These are phyloP conservation scores for Blakeslea trispora DNA, from an alignment of 371 early-diverging fungal species.

Conservation along the genomic window DNA sequence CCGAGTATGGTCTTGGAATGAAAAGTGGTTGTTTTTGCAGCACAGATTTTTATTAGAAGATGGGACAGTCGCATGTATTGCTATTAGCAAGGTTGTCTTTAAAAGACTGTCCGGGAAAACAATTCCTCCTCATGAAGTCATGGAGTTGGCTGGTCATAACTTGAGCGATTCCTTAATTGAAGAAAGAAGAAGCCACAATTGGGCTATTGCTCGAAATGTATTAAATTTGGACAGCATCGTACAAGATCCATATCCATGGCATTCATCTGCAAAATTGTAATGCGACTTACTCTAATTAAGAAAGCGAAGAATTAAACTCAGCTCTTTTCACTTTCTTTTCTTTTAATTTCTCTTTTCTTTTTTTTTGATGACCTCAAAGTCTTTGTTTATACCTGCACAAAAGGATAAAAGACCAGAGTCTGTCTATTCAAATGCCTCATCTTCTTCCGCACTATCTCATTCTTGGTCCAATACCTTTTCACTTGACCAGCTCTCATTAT, in stretches of 20 bases:
- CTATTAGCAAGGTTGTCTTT: constrained; percentile 46
- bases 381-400: too few relatives aligned
- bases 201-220: constrained; percentile 25
- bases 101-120: constrained; percentile 47
- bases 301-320: background rate
- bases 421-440: too few relatives aligned
- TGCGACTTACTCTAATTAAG: background rate
- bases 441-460: too few relatives aligned
- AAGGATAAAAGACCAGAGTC: too few relatives aligned
- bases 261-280: constrained; percentile 4
- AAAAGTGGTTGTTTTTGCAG: constrained; percentile 54
- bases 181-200: constrained; percentile 26
- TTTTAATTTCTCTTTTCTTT: too few relatives aligned
- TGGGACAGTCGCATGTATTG: constrained; percentile 29
- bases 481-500: constrained; percentile 35
- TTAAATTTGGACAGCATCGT: constrained; percentile 28
- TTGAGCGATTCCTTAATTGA: constrained; percentile 24
- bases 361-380: too few relatives aligned
- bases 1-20: constrained; percentile 60
- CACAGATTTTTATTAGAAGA: constrained; percentile 37
- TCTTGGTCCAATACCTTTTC: constrained; percentile 8
- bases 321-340: too few relatives aligned
- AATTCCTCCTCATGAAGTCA: constrained; percentile 32
- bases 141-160: constrained; percentile 41
- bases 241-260: constrained; percentile 28